A percentile compares a stretch with the other conserved stretches of the same genome.
Evolutionary conservation across 306 rosid genomes (phyloP).

Genomic region (Medicago arabica): DNA sequence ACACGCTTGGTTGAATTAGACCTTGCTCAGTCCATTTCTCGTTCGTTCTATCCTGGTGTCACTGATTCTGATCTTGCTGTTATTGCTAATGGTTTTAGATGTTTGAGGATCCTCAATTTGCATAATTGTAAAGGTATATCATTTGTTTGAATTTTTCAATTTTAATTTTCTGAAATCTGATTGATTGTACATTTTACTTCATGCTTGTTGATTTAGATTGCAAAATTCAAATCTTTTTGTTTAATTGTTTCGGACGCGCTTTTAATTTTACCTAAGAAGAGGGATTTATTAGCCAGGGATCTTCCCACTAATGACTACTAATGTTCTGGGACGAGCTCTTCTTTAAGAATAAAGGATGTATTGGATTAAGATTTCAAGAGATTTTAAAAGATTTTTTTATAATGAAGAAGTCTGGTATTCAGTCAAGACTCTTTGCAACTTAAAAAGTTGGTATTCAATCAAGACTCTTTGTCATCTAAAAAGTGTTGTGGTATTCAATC

Average conservation of each 20-base stretch:
- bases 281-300: background rate
- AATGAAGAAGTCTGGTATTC: no score
- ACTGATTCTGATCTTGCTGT: constrained; percentile 84
- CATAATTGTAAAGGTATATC: constrained; percentile 77
- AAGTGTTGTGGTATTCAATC: no score
- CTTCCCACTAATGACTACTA: background rate
- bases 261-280: constrained; percentile 12
- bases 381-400: no score
- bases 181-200: background rate
- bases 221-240: background rate
- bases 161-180: background rate
- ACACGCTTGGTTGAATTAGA: constrained; percentile 73
- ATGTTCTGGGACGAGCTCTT: background rate
- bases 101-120: constrained; percentile 71
- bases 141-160: background rate
- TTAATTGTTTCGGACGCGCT: background rate
- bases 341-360: no score
- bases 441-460: no score
- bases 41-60: constrained; percentile 96
- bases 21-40: constrained; percentile 85
- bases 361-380: no score
- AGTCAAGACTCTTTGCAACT: no score
- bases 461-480: no score
- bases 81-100: constrained; percentile 70
- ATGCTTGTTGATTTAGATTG: background rate